These are phyloP conservation scores for Eimeria falciformis DNA, from an alignment of 169 alveolate species.

Conservation along the genomic window DNA sequence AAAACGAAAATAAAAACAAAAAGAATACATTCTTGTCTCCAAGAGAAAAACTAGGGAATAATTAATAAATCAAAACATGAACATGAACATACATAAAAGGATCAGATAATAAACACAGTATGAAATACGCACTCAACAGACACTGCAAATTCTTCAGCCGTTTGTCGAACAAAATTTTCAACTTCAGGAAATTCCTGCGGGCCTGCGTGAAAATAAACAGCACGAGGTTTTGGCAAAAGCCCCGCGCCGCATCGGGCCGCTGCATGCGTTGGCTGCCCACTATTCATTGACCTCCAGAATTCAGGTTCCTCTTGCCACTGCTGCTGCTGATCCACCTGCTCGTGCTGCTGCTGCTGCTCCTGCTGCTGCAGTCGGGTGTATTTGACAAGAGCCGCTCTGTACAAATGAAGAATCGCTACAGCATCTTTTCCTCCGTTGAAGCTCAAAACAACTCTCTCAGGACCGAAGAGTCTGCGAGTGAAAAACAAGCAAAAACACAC, in stretches of 20 bases:
- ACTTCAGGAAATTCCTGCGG: constrained; percentile 58
- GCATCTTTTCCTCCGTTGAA: constrained; percentile 77
- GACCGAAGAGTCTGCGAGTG: constrained; percentile 56
- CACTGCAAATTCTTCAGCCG: constrained; percentile 13
- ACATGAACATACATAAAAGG: background rate
- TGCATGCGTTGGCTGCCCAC: background rate
- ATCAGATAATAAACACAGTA: no score
- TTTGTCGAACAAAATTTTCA: constrained; percentile 17
- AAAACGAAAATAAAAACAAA: background rate
- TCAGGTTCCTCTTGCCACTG: background rate
- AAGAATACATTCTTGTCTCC: background rate
- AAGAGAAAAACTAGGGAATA: background rate
- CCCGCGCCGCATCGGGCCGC: background rate
- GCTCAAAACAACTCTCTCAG: background rate
- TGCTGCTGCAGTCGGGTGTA: background rate
- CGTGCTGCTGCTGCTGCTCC: constrained; percentile 1
- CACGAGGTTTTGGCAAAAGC: constrained; percentile 3
- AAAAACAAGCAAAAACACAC: background rate
- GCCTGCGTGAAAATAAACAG: constrained; percentile 47
- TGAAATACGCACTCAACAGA: constrained; percentile 26
- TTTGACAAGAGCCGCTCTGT: constrained; percentile 67
- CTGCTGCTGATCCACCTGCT: background rate
- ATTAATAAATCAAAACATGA: no score
- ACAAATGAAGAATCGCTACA: constrained; percentile 47
- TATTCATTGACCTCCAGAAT: background rate